Evolutionary conservation across 2,329 filamentous ascomycete species (phyloP).

Genomic region (Fonsecaea multimorphosa): DNA sequence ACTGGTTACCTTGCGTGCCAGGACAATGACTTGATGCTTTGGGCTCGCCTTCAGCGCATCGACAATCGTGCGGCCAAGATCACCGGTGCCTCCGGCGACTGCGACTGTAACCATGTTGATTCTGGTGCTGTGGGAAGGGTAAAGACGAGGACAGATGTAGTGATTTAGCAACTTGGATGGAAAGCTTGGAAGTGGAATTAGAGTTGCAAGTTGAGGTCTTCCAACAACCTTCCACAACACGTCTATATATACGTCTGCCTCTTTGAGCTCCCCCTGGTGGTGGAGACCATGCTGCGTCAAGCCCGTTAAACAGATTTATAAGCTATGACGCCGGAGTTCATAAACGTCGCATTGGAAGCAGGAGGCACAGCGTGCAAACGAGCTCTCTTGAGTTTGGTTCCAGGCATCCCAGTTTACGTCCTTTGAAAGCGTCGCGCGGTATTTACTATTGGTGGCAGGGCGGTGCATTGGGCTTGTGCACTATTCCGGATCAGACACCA

Average conservation of each 20-base stretch:
- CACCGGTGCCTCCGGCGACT: conserved; percentile 56
- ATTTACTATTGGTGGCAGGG: background rate
- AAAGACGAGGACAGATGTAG: background rate
- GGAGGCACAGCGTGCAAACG: background rate
- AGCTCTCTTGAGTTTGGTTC: background rate
- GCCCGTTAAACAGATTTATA: background rate
- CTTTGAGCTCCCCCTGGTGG: background rate
- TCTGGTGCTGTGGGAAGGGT: background rate
- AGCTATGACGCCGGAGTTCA: background rate
- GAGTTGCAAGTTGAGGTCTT: background rate
- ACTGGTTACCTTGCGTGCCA: conserved; percentile 49
- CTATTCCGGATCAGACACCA: background rate
- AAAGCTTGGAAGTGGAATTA: background rate
- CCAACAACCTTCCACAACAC: too few species aligned
- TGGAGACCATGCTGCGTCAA: background rate
- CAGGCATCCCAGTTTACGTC: background rate
- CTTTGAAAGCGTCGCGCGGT: background rate
- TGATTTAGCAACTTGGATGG: background rate
- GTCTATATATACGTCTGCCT: background rate
- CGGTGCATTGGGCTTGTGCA: too few species aligned
- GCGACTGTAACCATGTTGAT: conserved; percentile 53
- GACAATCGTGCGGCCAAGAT: conserved; percentile 55
- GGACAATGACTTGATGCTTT: conserved; percentile 50
- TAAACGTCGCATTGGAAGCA: background rate
- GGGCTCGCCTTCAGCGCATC: conserved; percentile 48